Base-by-base conservation (phyloP, 371 early-diverging fungal species). In the Rhizopus sp. region DNA sequence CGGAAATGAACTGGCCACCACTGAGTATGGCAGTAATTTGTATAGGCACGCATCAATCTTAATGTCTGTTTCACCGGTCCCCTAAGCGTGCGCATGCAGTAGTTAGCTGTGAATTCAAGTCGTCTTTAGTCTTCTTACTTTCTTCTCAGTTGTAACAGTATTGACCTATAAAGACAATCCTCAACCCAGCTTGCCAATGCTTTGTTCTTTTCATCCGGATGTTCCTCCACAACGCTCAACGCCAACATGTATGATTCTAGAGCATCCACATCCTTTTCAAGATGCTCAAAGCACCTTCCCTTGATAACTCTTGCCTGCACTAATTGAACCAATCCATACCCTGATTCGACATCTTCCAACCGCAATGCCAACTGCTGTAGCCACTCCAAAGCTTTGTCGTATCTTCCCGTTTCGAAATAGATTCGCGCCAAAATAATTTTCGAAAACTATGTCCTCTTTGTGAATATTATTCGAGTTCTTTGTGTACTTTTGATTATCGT, bases 171-270 rank as follows among this genome's bases (percentile, higher is more conserved):
- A 55, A 89, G 70, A 31, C 86, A 84, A 42, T 84, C 84, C 51
- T 90, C 88, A 7, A 84, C 59, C 89, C 91, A 90, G 55, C 71
- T 72, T 7, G 69, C 66, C 50, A 86, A 67, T 59, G 85, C 81
- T 31, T 81, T 85, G 41, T 69, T 59, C 29, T 70, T 69, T 44
- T 83, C 82, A 15, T 68, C 53, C 47, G 81, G 66, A 54, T 78
- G 68, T 35, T 73, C 58, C 7, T 73, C 70, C 7, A 78, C 70
- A 3, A 79, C 72, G 17, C 50, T 39, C 45, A 80, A 62, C 12
- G 81, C 88, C 35, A 72, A 64, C 10, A 83, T 78, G 52, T 88
- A 89, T 2, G 72, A 66, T 5, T 68, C 77, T 32, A 81, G 53
- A 5, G 87, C 88, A n/a, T 60, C 76, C 8, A 63, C 50, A 45